Base-by-base conservation (phyloP, 176 grass and related monocot genomes). In the Phragmites australis region DNA sequence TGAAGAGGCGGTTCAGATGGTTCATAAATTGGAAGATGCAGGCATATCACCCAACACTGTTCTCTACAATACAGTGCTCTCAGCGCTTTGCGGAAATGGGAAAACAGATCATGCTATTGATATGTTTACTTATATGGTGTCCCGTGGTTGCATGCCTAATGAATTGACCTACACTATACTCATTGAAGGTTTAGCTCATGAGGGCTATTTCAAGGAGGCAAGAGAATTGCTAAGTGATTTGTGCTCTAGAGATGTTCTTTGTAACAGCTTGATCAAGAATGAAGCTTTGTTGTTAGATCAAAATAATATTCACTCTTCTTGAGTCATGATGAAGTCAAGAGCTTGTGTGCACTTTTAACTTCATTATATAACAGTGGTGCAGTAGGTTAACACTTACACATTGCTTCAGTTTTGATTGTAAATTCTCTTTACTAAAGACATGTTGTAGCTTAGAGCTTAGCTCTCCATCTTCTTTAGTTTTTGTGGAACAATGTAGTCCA, bases 101-200 rank as follows among this genome's bases (percentile, higher is more conserved):
- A 88, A 85, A 85, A 87, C 77, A 57, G 83, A 87, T 39, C 45
- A 76, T 60, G 92, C 86, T 45, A 91, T 94, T 34, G 86, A 94
- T 76, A 75, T 91, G 25, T 81, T 94, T 64, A 66, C 48, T 75
- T 58, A 79, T 75, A 94, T 94, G 92, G 77, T 94, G 22, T 94
- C 81, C 10, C 70, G 62, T 81, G 89, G 92, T 25, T 89, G 81
- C 56, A 87, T 91, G 89, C 92, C 92, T 60, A 66, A 88, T 66
- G 89, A 94, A 65, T 79, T 75, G 27, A 87, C 89, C 27, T 94
- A 94, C 55, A 66, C 53, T 52, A 79, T 91, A 82, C 73, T 91
- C 48, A 85, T 94, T 21, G 89, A 94, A 83, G 89, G 92, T 65
- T 53, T 91, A 45, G 55, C 73, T 75, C 54, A 89, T 42, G 89